phyloP scores from a whole-genome alignment of 805 yeast species.

The Yarrowia sp. region DNA sequence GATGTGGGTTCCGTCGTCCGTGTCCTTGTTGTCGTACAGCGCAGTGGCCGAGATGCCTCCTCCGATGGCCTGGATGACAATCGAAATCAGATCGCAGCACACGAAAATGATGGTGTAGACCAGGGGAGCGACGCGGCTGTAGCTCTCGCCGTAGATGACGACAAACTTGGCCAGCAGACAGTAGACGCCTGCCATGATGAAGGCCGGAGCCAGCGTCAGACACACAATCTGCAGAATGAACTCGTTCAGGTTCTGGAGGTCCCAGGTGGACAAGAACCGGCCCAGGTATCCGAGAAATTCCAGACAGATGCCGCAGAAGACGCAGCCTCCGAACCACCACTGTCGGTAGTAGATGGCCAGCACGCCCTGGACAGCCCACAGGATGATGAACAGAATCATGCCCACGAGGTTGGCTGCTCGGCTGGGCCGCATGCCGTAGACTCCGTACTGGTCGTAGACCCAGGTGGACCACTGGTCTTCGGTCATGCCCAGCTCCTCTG shows the following conservation, averaged over 20 bases:
- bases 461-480: background rate
- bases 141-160: slow-evolving; percentile 55
- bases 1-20: slow-evolving; percentile 53
- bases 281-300: slow-evolving; percentile 71
- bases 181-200: slow-evolving; percentile 80
- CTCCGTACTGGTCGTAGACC: slow-evolving; percentile 3
- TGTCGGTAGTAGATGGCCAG: slow-evolving; percentile 51
- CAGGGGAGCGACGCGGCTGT: slow-evolving; percentile 52
- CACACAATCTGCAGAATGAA: slow-evolving; percentile 65
- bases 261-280: slow-evolving; percentile 48
- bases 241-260: slow-evolving; percentile 39
- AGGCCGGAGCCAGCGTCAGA: slow-evolving; percentile 76
- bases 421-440: slow-evolving; percentile 48
- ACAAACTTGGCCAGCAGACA: slow-evolving; percentile 65
- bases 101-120: slow-evolving; percentile 64
- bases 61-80: slow-evolving; percentile 69
- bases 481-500: slow-evolving; percentile 7
- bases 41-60: slow-evolving; percentile 63
- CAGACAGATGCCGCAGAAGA: slow-evolving; percentile 49
- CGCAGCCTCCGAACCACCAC: slow-evolving; percentile 62
- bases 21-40: slow-evolving; percentile 40
- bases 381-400: slow-evolving; percentile 52
- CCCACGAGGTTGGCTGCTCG: slow-evolving; percentile 59
- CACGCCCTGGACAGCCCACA: slow-evolving; percentile 45
- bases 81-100: slow-evolving; percentile 60